Conservation (phyloP, 2,329 filamentous ascomycete genomes). For the Pseudogymnoascus sp. region DNA sequence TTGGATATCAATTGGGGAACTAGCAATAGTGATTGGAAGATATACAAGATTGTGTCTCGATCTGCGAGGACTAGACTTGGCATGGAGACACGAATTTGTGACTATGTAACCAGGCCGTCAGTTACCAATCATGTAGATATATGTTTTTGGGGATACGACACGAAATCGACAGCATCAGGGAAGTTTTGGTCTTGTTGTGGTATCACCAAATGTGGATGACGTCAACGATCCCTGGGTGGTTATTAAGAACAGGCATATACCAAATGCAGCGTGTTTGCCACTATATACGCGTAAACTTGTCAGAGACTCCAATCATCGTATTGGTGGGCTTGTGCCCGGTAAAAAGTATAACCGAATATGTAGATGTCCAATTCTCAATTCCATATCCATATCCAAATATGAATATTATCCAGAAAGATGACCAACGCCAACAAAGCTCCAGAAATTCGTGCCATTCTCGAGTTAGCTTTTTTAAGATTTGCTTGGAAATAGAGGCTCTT, state of each 20-base stretch:
- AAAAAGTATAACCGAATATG: not conserved
- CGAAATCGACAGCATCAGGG: not conserved
- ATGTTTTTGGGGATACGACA: not conserved
- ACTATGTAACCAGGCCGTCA: not conserved
- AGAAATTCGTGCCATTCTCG: not conserved
- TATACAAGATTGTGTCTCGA: not conserved
- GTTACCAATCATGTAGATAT: constrained; percentile 4
- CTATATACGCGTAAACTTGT: not conserved
- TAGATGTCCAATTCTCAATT: not conserved
- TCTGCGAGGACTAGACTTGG: not conserved
- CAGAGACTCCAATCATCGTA: not conserved
- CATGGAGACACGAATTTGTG: not conserved
- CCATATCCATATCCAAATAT: not conserved
- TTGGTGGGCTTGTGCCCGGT: not conserved
- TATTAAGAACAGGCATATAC: not conserved
- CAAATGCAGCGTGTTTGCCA: not conserved
- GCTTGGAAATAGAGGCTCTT: not conserved
- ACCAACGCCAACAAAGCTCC: not conserved
- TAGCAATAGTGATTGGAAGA: not conserved
- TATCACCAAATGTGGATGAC: not conserved
- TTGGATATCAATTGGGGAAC: not conserved
- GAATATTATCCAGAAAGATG: not conserved
- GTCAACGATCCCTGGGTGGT: not conserved
- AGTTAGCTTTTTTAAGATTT: not conserved
- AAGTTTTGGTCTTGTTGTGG: not conserved